Base-by-base conservation (phyloP, 352 stramenopile species). In the Phytophthora idaei region DNA sequence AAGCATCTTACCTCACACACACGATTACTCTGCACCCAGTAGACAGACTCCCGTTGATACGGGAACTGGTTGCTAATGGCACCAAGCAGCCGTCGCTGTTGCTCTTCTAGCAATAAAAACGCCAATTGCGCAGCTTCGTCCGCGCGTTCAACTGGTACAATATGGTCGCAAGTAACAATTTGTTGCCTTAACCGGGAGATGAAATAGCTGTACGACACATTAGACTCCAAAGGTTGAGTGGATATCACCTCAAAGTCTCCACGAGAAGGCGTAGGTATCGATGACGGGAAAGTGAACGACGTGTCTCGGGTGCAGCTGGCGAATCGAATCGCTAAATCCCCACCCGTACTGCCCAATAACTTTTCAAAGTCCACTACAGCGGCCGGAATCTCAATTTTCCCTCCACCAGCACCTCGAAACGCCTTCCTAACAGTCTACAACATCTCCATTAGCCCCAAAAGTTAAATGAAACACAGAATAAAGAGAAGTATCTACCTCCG, bases 11-110 rank as follows among this genome's bases (percentile, higher is more conserved):
- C 72, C 59, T 78, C 68, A 15, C 69, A 74, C 9, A 75, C 50
- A 14, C 69, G 71, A 17, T 69, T 71, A 3, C 65, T 61, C 17
- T 78, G 73, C 0, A 68, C 57, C 74, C 75, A 82, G 25, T 78
- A 63, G 0, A 80, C 21, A 34, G 55, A n/a, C 17, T 58, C 37
- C 17, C 34, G 14, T 59, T 53, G 3, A n/a, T 39, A 51, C 1
- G 60, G 68, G 15, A 83, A 78, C 0, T 64, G 27, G 8, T 27
- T 64, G 5, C 55, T 54, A 7, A 79, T 67, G 0, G 69, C 67
- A 1, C 60, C 14, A 1, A 76, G 9, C 10, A 76, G 54, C 11
- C 71, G 49, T 34, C 61, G 37, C 41, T 73, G 67, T 37, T 66
- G 68, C 47, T 32, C 14, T 47, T 70, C n/a, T 8, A 73, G 47